A percentile compares a stretch with the other conserved stretches of the same genome.
phyloP scores from a whole-genome alignment of 1,284 basidiomycete species.

The Meira miltonrushii region DNA sequence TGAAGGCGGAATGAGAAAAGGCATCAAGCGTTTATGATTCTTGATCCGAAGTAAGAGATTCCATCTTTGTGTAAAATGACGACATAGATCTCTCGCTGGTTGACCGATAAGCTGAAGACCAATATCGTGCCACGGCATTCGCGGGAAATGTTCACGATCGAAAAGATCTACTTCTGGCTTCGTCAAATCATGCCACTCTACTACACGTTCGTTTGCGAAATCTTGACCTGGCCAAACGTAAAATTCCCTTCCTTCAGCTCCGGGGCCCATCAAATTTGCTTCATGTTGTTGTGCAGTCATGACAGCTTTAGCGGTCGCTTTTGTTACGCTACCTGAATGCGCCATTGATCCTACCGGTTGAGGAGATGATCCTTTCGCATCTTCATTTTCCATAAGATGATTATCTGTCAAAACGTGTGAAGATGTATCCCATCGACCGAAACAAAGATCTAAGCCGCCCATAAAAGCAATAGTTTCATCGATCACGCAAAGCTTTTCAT shows the following conservation, averaged over 20 bases:
- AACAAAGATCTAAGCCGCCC: conserved; percentile 87
- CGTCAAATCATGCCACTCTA: conserved; percentile 79
- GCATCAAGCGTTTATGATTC: conserved; percentile 85
- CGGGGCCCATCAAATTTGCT: conserved; percentile 30
- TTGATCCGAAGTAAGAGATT: conserved; percentile 50
- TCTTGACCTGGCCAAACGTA: conserved; percentile 87
- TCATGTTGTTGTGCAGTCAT: conserved; percentile 10
- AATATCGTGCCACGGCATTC: conserved; percentile 99
- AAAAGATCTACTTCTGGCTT: conserved; percentile 94
- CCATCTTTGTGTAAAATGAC: conserved; percentile 89
- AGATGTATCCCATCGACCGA: conserved; percentile 68
- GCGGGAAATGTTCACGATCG: conserved; percentile 76
- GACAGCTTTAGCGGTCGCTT: conserved; percentile 12
- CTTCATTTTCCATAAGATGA: conserved; percentile 17
- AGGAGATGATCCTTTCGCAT: conserved; percentile 23
- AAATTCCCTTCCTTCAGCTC: conserved; percentile 59
- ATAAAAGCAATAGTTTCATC: conserved; percentile 96
- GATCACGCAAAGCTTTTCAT: conserved; percentile 96
- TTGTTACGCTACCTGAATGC: conserved; percentile 46
- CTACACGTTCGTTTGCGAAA: conserved; percentile 82
- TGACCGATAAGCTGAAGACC: conserved; percentile 92
- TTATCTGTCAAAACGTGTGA: conserved; percentile 89
- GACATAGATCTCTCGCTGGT: conserved; percentile 85
- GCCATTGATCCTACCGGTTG: conserved; percentile 57
- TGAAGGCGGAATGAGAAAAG: conserved; percentile 86